These are phyloP conservation scores for Fusarium sarcochroum DNA, from an alignment of 2,329 filamentous ascomycete species.

Conservation along the genomic window DNA sequence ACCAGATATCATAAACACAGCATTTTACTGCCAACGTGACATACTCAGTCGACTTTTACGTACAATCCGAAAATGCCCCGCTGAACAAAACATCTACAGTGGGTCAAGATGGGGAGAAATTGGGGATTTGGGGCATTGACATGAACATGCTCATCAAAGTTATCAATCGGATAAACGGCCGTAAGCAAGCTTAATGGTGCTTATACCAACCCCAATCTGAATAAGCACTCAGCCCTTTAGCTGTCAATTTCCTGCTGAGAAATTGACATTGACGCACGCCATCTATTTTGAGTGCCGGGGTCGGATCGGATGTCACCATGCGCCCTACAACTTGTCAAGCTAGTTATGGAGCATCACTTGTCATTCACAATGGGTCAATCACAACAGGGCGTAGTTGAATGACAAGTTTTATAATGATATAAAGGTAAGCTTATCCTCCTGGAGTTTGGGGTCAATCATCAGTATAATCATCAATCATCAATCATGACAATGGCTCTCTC, in stretches of 20 bases:
- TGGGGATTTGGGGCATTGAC: conserved; percentile 16
- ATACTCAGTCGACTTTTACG: conserved; percentile 35
- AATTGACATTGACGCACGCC: background rate
- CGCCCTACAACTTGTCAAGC: conserved; percentile 42
- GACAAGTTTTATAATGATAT: conserved; percentile 7
- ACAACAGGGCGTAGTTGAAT: conserved; percentile 32
- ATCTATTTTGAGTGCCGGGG: conserved; percentile 12
- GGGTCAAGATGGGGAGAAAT: conserved; percentile 15
- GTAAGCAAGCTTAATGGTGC: background rate
- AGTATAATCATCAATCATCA: background rate
- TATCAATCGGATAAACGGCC: conserved; percentile 20
- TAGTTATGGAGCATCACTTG: conserved; percentile 21
- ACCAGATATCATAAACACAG: background rate
- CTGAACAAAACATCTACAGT: conserved; percentile 26
- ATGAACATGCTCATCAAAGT: background rate
- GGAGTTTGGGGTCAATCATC: background rate
- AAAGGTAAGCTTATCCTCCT: conserved; percentile 7
- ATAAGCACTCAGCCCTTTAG: background rate
- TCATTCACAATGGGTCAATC: conserved; percentile 39
- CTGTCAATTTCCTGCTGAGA: background rate
- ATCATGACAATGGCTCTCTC: conserved; percentile 23
- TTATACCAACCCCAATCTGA: background rate
- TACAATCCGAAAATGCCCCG: conserved; percentile 29
- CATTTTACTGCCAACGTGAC: background rate
- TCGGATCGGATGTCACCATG: conserved; percentile 31